Percentiles rank a stretch among this genome's conserved stretches.
Evolutionary conservation across 306 rosid species (phyloP).

Genomic region (Boehmeria nivea): DNA sequence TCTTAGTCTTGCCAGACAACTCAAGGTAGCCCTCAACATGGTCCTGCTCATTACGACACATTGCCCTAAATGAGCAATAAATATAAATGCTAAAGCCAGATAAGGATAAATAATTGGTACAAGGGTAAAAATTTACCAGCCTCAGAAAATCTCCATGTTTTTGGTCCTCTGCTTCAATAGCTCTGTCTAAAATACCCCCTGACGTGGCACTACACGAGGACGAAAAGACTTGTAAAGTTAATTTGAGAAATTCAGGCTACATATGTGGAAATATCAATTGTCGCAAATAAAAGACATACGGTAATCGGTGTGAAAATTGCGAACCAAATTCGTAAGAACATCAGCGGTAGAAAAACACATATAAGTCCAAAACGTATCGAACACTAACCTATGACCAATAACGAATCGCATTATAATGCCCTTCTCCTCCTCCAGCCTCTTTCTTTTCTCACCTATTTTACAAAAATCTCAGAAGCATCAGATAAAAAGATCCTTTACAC

Average conservation of each 20-base stretch:
- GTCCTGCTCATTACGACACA: slow-evolving; percentile 44
- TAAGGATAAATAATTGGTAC: slow-evolving; percentile 14
- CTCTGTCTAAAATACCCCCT: slow-evolving; percentile 96
- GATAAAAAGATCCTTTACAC: slow-evolving; percentile 4
- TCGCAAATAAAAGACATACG: background rate
- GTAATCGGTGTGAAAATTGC: background rate
- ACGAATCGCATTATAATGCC: slow-evolving; percentile 87
- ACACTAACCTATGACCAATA: slow-evolving; percentile 79
- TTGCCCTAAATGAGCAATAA: background rate
- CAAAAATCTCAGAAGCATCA: slow-evolving; percentile 32
- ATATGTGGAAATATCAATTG: no score
- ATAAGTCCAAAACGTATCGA: no score
- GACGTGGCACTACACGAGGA: slow-evolving; percentile 72
- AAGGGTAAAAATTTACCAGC: slow-evolving; percentile 53
- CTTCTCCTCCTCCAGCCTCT: slow-evolving; percentile 95
- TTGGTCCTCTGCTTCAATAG: slow-evolving; percentile 92
- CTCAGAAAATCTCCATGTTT: slow-evolving; percentile 93
- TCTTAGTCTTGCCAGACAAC: slow-evolving; percentile 91
- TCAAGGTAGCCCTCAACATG: slow-evolving; percentile 99
- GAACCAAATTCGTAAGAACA: background rate
- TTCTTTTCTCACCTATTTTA: slow-evolving; percentile 77
- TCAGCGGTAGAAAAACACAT: background rate
- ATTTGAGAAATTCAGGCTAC: no score
- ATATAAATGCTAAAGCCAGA: background rate
- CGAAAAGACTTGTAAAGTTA: no score